Conservation (phyloP, 2,329 filamentous ascomycete species). For the Magnaporthiopsis rhizophila region DNA sequence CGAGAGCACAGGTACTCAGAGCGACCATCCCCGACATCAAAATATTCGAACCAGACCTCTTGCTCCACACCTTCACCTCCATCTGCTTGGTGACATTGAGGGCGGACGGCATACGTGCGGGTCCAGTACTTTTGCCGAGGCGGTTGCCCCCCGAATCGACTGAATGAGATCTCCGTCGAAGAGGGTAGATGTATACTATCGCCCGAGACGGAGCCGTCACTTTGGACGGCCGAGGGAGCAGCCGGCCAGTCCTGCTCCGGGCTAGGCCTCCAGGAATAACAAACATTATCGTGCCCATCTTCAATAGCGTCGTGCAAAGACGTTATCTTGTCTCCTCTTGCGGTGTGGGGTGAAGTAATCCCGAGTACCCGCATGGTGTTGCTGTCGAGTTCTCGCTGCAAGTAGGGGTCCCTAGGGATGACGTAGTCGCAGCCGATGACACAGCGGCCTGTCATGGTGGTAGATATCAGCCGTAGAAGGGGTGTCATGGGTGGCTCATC, state of each 20-base stretch:
- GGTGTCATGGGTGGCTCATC: background rate
- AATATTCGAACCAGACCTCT: background rate
- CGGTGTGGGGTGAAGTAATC: background rate
- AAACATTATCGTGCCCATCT: no score
- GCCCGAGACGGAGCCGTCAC: background rate
- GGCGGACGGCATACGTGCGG: background rate
- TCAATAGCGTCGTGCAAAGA: background rate
- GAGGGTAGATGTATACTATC: no score
- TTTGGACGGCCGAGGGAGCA: no score
- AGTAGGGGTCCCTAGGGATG: background rate
- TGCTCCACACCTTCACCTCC: background rate
- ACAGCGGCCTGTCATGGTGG: background rate
- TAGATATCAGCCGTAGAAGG: background rate
- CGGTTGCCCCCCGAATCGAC: no score
- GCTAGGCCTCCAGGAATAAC: no score
- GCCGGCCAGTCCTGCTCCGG: no score
- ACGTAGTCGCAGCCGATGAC: background rate
- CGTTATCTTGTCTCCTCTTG: background rate
- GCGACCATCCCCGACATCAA: background rate
- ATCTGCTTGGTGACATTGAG: no score
- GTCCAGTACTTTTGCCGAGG: background rate
- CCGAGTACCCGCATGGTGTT: background rate
- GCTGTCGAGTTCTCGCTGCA: rapidly evolving
- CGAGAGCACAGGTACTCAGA: background rate
- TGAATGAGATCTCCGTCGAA: no score